Conservation (phyloP, 1,139 yeast species). For the Sugiyamaella paludigena region DNA sequence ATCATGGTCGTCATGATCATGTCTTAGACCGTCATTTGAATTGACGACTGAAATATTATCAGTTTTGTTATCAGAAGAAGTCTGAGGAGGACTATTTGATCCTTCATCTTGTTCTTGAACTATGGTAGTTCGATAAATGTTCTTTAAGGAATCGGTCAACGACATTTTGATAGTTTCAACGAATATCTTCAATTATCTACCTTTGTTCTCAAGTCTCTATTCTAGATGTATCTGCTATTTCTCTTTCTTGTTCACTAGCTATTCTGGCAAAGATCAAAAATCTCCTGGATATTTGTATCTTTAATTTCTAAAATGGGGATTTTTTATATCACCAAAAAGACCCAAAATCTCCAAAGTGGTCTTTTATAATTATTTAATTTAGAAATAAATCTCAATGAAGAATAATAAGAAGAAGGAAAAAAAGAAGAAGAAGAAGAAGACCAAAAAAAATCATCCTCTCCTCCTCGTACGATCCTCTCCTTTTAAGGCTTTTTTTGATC, state of each 20-base stretch:
- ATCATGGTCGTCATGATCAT: no score
- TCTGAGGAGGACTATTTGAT: no score
- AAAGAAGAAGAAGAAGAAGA: neutral
- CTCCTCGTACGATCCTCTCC: no score
- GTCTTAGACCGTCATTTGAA: no score
- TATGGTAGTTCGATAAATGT: no score
- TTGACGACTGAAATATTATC: no score
- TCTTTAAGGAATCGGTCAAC: no score
- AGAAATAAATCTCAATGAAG: neutral
- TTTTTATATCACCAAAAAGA: conserved; percentile 7
- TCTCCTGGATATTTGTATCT: conserved; percentile 2
- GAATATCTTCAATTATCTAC: neutral
- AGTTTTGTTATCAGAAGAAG: no score
- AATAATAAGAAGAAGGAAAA: neutral
- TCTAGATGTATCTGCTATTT: no score
- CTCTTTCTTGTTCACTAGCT: neutral
- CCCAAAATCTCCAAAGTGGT: conserved; percentile 19
- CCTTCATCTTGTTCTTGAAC: no score
- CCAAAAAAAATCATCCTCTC: neutral
- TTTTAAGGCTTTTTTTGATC: neutral
- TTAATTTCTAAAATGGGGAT: conserved; percentile 7
- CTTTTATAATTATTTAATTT: neutral
- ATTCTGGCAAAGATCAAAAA: neutral
- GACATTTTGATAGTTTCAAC: neutral
- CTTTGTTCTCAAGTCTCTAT: neutral